Conservation (phyloP, 306 rosid genomes). For the Elaeagnus macrophylla region DNA sequence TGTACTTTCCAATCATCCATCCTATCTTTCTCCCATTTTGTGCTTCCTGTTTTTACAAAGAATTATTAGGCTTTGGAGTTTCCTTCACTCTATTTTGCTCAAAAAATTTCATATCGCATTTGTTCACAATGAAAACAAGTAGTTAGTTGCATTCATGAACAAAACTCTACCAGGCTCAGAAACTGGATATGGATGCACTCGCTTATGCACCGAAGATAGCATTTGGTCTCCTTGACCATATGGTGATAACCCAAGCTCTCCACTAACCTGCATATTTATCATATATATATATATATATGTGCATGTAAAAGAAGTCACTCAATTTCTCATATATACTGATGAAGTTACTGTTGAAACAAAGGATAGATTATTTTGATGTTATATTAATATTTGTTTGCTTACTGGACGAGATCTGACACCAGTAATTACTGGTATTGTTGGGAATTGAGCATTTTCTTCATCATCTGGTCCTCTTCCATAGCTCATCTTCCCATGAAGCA, state of each 20-base stretch:
- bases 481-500: slow-evolving; percentile 80
- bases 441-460: slow-evolving; percentile 42
- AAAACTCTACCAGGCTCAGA: slow-evolving; percentile 69
- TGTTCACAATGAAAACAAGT: background rate
- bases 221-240: slow-evolving; percentile 43
- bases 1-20: slow-evolving; percentile 75
- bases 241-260: slow-evolving; percentile 48
- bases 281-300: background rate
- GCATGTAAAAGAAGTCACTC: no score
- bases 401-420: slow-evolving; percentile 36
- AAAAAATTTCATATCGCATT: background rate
- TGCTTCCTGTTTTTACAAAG: slow-evolving; percentile 44
- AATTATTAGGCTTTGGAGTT: no score
- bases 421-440: slow-evolving; percentile 24
- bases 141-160: background rate
- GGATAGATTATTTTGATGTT: background rate
- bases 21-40: slow-evolving; percentile 58
- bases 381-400: background rate
- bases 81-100: no score
- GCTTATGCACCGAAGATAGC: slow-evolving; percentile 62
- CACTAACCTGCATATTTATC: slow-evolving; percentile 51
- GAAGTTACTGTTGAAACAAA: background rate
- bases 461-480: slow-evolving; percentile 58
- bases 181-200: slow-evolving; percentile 60
- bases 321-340: background rate